Percentiles rank a stretch among this genome's conserved stretches.
Evolutionary conservation across 2,329 filamentous ascomycete species (phyloP).

Genomic region (Paramyrothecium sp.): DNA sequence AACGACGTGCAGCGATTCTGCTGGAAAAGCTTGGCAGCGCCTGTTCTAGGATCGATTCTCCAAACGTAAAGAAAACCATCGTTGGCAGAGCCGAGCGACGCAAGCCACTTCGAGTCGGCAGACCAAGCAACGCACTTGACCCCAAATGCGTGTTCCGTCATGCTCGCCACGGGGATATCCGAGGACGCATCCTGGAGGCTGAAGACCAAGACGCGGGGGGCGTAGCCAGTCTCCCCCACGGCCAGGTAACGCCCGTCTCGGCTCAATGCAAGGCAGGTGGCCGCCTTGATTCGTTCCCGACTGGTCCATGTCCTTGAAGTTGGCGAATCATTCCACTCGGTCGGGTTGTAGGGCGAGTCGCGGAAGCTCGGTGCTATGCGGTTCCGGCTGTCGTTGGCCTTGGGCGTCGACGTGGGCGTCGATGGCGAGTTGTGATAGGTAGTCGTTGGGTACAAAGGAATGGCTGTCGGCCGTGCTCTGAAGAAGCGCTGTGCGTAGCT

Average conservation of each 20-base stretch:
- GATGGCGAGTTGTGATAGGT: conserved; percentile 50
- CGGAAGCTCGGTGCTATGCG: conserved; percentile 46
- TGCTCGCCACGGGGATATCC: conserved; percentile 78
- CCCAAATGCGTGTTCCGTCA: conserved; percentile 88
- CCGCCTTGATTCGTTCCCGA: conserved; percentile 89
- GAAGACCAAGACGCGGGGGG: conserved; percentile 87
- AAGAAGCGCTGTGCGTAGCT: conserved; percentile 80
- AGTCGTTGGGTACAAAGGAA: conserved; percentile 61
- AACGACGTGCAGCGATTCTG: conserved; percentile 89
- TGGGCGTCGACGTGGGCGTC: conserved; percentile 52
- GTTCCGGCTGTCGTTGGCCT: conserved; percentile 63
- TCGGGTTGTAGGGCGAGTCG: conserved; percentile 43
- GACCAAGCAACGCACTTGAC: conserved; percentile 90
- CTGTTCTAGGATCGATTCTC: conserved; percentile 80
- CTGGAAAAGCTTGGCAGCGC: conserved; percentile 76
- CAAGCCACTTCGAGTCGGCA: conserved; percentile 79
- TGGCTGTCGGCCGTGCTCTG: conserved; percentile 75
- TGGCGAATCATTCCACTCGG: conserved; percentile 62
- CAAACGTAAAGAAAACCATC: conserved; percentile 94
- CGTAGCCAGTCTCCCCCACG: conserved; percentile 93
- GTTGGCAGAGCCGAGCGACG: conserved; percentile 83
- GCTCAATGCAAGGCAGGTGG: conserved; percentile 86
- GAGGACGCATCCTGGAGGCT: conserved; percentile 76
- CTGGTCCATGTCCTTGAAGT: conserved; percentile 78
- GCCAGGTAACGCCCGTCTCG: conserved; percentile 84